Evolutionary conservation across 352 stramenopile species (phyloP).

Genomic region (Globisporangium paroecandrum): DNA sequence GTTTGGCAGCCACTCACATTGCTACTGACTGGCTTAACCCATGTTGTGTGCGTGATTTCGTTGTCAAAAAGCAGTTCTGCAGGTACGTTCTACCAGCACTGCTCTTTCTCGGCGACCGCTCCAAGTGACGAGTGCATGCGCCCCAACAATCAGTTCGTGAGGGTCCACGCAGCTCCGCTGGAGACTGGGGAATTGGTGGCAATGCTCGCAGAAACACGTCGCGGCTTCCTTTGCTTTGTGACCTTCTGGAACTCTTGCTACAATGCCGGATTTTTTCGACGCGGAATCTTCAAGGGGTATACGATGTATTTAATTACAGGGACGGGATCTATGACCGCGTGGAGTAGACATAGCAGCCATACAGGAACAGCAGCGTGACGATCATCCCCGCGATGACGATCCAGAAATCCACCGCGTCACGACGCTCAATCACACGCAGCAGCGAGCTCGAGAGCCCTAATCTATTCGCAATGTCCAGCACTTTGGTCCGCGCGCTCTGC

Average conservation of each 20-base stretch:
- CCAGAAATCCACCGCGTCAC: slow-evolving; percentile 82
- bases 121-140: background rate
- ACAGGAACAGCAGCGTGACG: slow-evolving; percentile 79
- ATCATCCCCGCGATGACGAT: slow-evolving; percentile 83
- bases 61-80: background rate
- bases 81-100: background rate
- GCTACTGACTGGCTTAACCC: background rate
- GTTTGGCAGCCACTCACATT: background rate
- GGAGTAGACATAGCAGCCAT: slow-evolving; percentile 64
- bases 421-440: slow-evolving; percentile 76
- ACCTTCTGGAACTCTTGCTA: background rate
- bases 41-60: background rate
- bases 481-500: slow-evolving; percentile 70
- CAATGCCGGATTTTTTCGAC: background rate
- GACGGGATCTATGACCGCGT: slow-evolving; percentile 5
- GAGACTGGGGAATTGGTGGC: background rate
- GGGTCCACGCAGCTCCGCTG: background rate
- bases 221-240: background rate
- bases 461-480: slow-evolving; percentile 81
- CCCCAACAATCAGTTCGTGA: background rate
- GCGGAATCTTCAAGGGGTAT: background rate
- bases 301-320: background rate
- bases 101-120: background rate
- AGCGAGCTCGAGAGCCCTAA: slow-evolving; percentile 80
- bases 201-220: background rate